phyloP scores from a whole-genome alignment of 371 early-diverging fungal species.

The Syncephalis fuscata region DNA sequence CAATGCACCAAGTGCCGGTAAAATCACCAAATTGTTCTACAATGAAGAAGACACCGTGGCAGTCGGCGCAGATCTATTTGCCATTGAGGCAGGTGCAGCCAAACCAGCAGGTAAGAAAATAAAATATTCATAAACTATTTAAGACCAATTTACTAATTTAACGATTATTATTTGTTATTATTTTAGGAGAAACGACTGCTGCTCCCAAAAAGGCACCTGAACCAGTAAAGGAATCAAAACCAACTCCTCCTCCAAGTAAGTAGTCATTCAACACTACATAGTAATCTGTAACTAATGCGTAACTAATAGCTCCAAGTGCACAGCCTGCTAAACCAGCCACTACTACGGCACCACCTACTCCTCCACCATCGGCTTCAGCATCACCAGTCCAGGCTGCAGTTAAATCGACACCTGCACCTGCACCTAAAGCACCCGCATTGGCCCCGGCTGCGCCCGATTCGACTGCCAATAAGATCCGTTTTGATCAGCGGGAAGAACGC shows the following conservation, averaged over 20 bases:
- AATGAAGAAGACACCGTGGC: conserved; percentile 84
- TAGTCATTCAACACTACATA: no score
- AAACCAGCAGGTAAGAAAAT: conserved; percentile 36
- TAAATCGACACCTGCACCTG: no score
- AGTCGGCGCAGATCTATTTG: conserved; percentile 88
- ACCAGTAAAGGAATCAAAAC: conserved; percentile 7
- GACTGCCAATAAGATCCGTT: conserved; percentile 6
- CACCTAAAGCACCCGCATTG: not conserved
- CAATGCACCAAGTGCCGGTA: conserved; percentile 86
- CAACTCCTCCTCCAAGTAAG: no score
- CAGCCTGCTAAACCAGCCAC: conserved; percentile 10
- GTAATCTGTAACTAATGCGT: no score
- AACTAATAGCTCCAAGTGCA: not conserved
- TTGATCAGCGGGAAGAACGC: conserved; percentile 9
- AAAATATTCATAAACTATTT: no score
- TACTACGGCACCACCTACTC: conserved; percentile 2
- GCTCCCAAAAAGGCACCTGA: conserved; percentile 23
- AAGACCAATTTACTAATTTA: no score
- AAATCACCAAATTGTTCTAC: conserved; percentile 66
- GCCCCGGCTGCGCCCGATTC: conserved; percentile 3
- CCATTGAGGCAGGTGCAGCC: conserved; percentile 65
- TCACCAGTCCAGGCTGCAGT: not conserved
- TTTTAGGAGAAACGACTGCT: conserved; percentile 7
- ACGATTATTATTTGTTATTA: no score
- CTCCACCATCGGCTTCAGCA: conserved; percentile 6